Conservation (phyloP, 148 eudicot species). For the Silene uniflora region DNA sequence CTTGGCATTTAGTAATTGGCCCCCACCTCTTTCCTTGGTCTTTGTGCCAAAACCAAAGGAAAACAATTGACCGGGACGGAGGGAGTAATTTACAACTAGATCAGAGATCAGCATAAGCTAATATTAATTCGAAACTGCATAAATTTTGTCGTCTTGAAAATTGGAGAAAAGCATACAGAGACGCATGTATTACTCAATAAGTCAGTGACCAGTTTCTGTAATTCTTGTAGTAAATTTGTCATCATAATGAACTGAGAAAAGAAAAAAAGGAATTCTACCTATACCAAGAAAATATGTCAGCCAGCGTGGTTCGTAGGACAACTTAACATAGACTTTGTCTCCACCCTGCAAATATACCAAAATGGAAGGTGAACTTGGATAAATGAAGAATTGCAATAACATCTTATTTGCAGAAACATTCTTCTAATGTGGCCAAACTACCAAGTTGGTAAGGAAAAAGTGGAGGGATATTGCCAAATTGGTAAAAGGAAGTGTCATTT, state of each 20-base stretch:
- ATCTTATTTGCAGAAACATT: constrained; percentile 2
- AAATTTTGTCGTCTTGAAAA: background rate
- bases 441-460: background rate
- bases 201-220: background rate
- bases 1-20: no score
- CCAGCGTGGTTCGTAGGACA: constrained; percentile 83
- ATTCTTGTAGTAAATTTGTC: background rate
- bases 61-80: no score
- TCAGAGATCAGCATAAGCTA: background rate
- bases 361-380: background rate
- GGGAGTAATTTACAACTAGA: background rate
- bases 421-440: background rate
- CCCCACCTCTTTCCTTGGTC: no score
- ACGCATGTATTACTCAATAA: background rate
- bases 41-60: no score
- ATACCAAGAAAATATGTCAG: constrained; percentile 60
- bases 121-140: background rate
- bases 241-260: background rate
- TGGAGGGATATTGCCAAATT: background rate
- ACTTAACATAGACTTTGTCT: constrained; percentile 43
- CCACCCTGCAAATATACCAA: constrained; percentile 42
- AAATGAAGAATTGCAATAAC: background rate
- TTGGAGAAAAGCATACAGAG: background rate
- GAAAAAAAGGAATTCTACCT: constrained; percentile 36
- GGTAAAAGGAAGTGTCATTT: no score